phyloP scores from a whole-genome alignment of 2,329 filamentous ascomycete species.

The Penicillium psychrosexuale region DNA sequence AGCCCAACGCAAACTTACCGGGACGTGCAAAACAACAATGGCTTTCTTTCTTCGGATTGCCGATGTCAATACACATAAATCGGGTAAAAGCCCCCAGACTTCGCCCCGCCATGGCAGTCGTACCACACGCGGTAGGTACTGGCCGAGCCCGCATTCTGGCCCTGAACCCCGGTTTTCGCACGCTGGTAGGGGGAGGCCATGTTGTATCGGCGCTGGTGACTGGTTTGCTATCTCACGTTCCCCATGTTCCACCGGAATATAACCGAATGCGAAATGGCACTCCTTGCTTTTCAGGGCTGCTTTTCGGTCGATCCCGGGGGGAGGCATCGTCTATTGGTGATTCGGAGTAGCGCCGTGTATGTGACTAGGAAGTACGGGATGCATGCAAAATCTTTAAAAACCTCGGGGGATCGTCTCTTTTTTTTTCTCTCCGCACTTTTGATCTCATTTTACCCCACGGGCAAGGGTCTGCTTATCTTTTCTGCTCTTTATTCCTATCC shows the following conservation, averaged over 20 bases:
- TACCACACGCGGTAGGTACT: background rate
- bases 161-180: background rate
- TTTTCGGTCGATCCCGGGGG: slow-evolving; percentile 19
- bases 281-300: slow-evolving; percentile 10
- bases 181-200: background rate
- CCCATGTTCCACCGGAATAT: slow-evolving; percentile 10
- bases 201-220: background rate
- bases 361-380: background rate
- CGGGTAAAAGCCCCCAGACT: slow-evolving; percentile 1
- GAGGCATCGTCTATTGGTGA: background rate
- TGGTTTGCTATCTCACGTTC: background rate
- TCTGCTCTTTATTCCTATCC: background rate
- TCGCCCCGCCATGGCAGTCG: background rate
- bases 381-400: slow-evolving; percentile 6
- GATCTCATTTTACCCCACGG: background rate
- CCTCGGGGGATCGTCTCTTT: background rate
- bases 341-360: slow-evolving; percentile 14
- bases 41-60: background rate
- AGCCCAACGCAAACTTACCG: background rate
- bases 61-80: background rate
- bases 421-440: background rate
- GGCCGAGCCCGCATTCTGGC: background rate
- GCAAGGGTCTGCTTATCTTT: background rate
- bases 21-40: background rate
- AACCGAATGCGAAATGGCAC: slow-evolving; percentile 5